Percentiles rank a stretch among this genome's conserved stretches.
Conservation (phyloP, 2,329 filamentous ascomycete genomes). For the Cordyceps militaris region DNA sequence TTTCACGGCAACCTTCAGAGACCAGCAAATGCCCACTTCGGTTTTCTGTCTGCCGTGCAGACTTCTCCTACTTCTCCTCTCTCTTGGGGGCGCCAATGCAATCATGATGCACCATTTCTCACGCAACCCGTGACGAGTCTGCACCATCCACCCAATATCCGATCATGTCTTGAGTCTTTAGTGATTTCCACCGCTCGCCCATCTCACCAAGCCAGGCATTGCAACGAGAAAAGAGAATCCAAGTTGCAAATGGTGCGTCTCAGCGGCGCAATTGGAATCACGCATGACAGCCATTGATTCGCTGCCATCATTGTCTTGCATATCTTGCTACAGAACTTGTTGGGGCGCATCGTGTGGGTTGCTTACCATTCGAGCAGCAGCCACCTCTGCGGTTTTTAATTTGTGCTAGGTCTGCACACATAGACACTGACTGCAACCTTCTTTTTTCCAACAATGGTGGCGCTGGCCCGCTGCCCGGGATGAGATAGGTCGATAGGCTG, state of each 20-base stretch:
- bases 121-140: neutral
- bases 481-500: neutral
- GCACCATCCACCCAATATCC: neutral
- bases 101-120: neutral
- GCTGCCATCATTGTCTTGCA: neutral
- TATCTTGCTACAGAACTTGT: neutral
- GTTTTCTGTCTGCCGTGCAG: neutral
- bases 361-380: neutral
- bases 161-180: neutral
- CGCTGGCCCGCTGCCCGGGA: neutral
- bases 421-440: neutral
- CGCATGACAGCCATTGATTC: neutral
- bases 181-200: neutral
- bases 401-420: neutral
- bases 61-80: neutral
- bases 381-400: neutral
- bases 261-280: neutral
- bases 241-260: neutral
- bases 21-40: neutral
- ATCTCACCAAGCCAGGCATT: neutral
- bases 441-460: neutral
- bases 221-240: neutral
- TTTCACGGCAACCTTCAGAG: slow-evolving; percentile 8
- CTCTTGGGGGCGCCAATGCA: neutral
- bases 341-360: neutral